Evolutionary conservation across 2,329 filamentous ascomycete species (phyloP), one percentile per base, ranked within the genome.

Genomic region (Aschersonia sp.): DNA sequence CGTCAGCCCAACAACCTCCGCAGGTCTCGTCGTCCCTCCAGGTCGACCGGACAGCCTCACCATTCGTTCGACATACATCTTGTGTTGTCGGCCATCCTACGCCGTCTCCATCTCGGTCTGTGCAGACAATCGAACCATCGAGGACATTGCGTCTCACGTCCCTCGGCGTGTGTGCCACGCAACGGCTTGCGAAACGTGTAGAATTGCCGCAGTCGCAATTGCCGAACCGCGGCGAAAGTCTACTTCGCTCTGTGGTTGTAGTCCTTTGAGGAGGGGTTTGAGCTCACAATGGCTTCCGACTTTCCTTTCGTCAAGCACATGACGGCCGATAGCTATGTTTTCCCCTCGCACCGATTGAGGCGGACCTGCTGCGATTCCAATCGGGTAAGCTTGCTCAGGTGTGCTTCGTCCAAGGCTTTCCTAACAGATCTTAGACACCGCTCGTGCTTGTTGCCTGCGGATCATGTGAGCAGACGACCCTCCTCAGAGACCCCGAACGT

Each of bases 261-360:
- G 20, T 20, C 20, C 20, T 20, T 20, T 20, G 20, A 20, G 20
- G 20, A 20, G 20, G 20, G 20, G 20, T 20, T 20, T 20, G 12
- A 38, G 29, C 47, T 40, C 51, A 49, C 43, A 31, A 61, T 60
- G 59, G 51, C 57, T 29, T 56, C 51, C 54, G 59, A 64, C 52
- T 64, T 61, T 48, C 51, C 60, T 52, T 63, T 58, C 48, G 61
- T 64, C 46, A 58, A 58, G 57, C 53, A 60, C 44, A 61, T 60
- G 54, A 65, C 62, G 5, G 58, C 54, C 38, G 56, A 59, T 45
- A 58, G 51, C 49, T 85, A 85, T 66, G 65, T 64, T 50, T 85
- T 85, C 56, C 82, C 82, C 7, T 68, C 70, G 29, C 68, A 76
- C 54, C 71, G 80, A 29, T 70, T 85, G 46, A 71, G 73, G 62